Percentiles rank a stretch among this genome's conserved stretches.
These are phyloP conservation scores for Misopates orontium DNA, from an alignment of 257 asterid species.

Conservation along the genomic window DNA sequence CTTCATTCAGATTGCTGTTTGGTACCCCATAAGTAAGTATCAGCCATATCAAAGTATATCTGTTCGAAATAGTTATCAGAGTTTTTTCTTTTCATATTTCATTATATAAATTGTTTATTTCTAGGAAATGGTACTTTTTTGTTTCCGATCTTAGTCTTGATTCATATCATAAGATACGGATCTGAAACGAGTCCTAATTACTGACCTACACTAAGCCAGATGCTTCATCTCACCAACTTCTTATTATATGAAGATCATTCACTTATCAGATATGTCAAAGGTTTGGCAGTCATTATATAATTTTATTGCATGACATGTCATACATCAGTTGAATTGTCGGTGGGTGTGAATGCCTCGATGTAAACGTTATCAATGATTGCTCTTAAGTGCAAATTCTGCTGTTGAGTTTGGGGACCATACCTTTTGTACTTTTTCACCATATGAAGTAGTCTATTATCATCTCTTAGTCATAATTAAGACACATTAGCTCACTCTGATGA, in stretches of 20 bases:
- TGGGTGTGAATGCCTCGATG: background rate
- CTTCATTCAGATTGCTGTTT: conserved; percentile 51
- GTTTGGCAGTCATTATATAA: conserved; percentile 12
- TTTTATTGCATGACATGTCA: background rate
- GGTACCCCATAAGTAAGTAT: conserved; percentile 60
- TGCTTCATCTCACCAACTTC: background rate
- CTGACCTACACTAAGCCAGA: conserved; percentile 9
- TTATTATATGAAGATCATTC: background rate
- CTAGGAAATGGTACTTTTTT: conserved; percentile 14
- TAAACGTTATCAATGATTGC: background rate
- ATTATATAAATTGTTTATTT: conserved; percentile 3
- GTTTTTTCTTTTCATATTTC: conserved; percentile 7
- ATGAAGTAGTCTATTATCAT: background rate
- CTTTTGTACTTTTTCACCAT: background rate
- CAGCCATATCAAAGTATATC: conserved; percentile 16
- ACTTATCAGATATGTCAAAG: background rate
- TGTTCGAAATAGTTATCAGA: background rate
- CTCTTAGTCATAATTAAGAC: background rate
- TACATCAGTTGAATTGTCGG: background rate
- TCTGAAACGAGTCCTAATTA: conserved; percentile 20
- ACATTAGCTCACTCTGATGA: background rate
- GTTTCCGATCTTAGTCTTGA: background rate
- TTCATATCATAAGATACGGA: conserved; percentile 2
- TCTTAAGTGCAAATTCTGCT: background rate
- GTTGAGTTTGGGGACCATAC: background rate